Evolutionary conservation across 495 filamentous ascomycete species (phyloP).

Genomic region (Sordaria brevicollis): DNA sequence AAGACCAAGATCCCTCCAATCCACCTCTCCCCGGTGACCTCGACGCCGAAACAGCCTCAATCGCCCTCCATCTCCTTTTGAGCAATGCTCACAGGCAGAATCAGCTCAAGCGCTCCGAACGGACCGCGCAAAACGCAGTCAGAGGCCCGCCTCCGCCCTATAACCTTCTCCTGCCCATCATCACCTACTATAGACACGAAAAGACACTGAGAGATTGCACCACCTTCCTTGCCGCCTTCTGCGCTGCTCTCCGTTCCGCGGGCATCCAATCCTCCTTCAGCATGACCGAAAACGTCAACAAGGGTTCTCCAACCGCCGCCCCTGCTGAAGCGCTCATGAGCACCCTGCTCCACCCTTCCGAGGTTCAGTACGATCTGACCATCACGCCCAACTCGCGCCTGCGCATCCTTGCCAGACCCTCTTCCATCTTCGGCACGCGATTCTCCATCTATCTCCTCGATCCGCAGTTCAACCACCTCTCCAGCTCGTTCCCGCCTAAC

Average conservation of each 20-base stretch:
- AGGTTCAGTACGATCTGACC: conserved; percentile 27
- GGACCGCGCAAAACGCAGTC: conserved; percentile 3
- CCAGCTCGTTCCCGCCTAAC: neutral
- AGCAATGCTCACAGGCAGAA: conserved; percentile 59
- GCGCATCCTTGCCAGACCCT: conserved; percentile 19
- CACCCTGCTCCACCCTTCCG: conserved; percentile 12
- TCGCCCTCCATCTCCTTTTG: conserved; percentile 56
- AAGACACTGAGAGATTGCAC: conserved; percentile 20
- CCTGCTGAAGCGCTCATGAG: conserved; percentile 10
- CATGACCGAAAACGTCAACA: conserved; percentile 18
- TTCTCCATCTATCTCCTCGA: conserved; percentile 22
- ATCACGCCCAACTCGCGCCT: conserved; percentile 27
- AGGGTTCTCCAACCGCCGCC: conserved; percentile 1
- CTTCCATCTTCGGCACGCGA: conserved; percentile 17
- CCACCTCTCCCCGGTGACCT: conserved; percentile 18
- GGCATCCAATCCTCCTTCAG: conserved; percentile 13
- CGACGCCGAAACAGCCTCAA: conserved; percentile 48
- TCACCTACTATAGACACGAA: conserved; percentile 55
- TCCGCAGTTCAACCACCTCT: conserved; percentile 3
- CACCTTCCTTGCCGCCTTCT: conserved; percentile 4
- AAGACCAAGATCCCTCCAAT: conserved; percentile 15
- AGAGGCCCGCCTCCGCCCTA: conserved; percentile 43
- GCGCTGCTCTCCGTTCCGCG: conserved; percentile 13
- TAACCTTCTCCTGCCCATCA: conserved; percentile 52
- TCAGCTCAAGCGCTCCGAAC: conserved; percentile 28